Evolutionary conservation across 2,329 filamentous ascomycete genomes (phyloP).

Genomic region (Neofusicoccum cordaticola): DNA sequence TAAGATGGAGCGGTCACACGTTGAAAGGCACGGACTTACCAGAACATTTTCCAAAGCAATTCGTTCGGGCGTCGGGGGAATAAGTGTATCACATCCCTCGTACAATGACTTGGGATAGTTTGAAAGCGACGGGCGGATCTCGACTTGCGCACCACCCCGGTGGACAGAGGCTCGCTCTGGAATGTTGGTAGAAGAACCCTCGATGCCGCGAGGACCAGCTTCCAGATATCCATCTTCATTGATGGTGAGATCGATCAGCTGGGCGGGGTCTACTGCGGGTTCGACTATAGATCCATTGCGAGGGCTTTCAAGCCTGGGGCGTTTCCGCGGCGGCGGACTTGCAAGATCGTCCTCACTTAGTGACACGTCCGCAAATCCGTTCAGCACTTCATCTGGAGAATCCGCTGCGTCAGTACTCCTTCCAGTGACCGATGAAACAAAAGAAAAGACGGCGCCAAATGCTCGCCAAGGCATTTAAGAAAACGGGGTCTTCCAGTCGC

Average conservation of each 20-base stretch:
- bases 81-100: not conserved
- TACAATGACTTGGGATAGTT: not conserved
- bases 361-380: not conserved
- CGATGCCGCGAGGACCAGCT: no score
- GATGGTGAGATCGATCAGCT: not conserved
- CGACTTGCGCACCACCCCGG: not conserved
- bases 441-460: not conserved
- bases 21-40: not conserved
- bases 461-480: not conserved
- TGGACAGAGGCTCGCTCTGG: no score
- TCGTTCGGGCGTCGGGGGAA: not conserved
- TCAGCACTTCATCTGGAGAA: not conserved
- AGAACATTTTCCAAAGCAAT: not conserved
- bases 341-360: not conserved
- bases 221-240: not conserved
- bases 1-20: no score
- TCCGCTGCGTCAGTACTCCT: not conserved
- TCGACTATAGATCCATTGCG: not conserved
- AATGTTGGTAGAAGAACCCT: no score
- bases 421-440: not conserved
- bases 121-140: not conserved
- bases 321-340: not conserved
- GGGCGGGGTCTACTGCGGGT: no score
- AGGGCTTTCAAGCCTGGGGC: not conserved
- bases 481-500: not conserved